phyloP scores from a whole-genome alignment of 768 basidiomycete species.

The Mycena floridula region DNA sequence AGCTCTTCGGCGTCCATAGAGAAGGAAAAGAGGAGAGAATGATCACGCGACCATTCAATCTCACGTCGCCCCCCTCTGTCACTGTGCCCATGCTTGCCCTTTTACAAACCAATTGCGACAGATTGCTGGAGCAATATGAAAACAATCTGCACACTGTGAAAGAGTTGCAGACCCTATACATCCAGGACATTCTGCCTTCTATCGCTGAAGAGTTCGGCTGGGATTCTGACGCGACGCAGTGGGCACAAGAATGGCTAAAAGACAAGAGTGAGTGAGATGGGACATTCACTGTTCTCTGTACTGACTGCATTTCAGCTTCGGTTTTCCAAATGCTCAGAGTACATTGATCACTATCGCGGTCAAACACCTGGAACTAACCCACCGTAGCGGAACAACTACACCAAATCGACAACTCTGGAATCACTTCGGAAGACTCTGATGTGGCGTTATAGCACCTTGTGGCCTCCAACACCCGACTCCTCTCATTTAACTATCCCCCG shows the following conservation, averaged over 20 bases:
- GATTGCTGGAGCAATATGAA: slow-evolving; percentile 44
- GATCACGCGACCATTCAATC: too few species aligned
- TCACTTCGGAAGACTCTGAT: slow-evolving; percentile 46
- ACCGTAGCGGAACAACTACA: slow-evolving; percentile 68
- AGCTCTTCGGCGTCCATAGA: too few species aligned
- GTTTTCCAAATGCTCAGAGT: slow-evolving; percentile 62
- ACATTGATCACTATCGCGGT: too few species aligned
- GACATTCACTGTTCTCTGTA: too few species aligned
- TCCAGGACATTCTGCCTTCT: slow-evolving; percentile 53
- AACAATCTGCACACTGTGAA: slow-evolving; percentile 39
- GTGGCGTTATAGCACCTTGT: slow-evolving; percentile 49
- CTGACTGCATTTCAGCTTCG: slow-evolving; percentile 28
- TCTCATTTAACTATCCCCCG: slow-evolving; percentile 27
- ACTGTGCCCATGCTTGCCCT: slow-evolving; percentile 25
- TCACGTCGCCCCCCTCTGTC: neutral
- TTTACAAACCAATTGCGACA: slow-evolving; percentile 40
- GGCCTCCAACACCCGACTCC: slow-evolving; percentile 23
- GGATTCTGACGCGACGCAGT: slow-evolving; percentile 35
- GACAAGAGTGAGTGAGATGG: slow-evolving; percentile 65
- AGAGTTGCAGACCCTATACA: slow-evolving; percentile 44
- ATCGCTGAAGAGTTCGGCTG: slow-evolving; percentile 54
- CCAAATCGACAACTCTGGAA: slow-evolving; percentile 54
- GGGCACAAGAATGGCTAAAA: slow-evolving; percentile 56
- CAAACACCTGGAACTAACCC: too few species aligned
- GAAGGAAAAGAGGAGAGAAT: too few species aligned